Evolutionary conservation across 2,329 filamentous ascomycete species (phyloP), one percentile per base, ranked within the genome.

Genomic region (Pseudocercospora crystallina): DNA sequence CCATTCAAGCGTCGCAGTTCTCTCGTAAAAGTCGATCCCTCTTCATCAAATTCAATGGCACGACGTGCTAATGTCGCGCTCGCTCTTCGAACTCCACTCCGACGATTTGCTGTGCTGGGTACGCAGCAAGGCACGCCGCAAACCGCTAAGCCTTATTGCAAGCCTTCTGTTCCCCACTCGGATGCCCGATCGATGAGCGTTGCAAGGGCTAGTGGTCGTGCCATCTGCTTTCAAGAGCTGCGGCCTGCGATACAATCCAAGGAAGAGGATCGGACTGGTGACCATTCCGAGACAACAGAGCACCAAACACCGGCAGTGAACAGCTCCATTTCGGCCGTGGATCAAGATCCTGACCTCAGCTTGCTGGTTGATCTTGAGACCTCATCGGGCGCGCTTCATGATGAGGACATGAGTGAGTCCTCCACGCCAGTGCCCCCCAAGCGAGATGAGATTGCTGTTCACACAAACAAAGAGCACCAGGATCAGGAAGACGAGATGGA

Each of bases 51-150:
- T 3, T 26, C 20, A 4, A 26, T 26, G 20, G 20, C 20, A 26
- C 20, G 20, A 26, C 51, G 47, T 9, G 33, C 40, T n/a, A 43
- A 53, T 14, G 33, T 49, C 10, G 53, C 51, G 38, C 44, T 49
- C 3, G 53, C 54, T 2, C 32, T 55, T n/a, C 51, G 55, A 26
- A 64, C 62, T 5, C 60, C 62, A 11, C 43, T 49, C 8, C 44
- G 59, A 43, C 46, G 59, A n/a, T 53, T 56, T 43, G 44, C 46
- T 17, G 39, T 61, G 15, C 48, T 57, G 11, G 48, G 54, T 10
- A 54, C 53, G n/a, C 53, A 54, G 29, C 45, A 51, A 33, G 56
- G 56, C 29, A 66, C 63, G 10, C 64, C 64, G 20, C 57, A 62
- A 32, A 66, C 64, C 8, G 54, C 59, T 33, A 58, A 53, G 49